phyloP scores from a whole-genome alignment of 768 basidiomycete genomes.

The Brasilioporus rufonigricans region DNA sequence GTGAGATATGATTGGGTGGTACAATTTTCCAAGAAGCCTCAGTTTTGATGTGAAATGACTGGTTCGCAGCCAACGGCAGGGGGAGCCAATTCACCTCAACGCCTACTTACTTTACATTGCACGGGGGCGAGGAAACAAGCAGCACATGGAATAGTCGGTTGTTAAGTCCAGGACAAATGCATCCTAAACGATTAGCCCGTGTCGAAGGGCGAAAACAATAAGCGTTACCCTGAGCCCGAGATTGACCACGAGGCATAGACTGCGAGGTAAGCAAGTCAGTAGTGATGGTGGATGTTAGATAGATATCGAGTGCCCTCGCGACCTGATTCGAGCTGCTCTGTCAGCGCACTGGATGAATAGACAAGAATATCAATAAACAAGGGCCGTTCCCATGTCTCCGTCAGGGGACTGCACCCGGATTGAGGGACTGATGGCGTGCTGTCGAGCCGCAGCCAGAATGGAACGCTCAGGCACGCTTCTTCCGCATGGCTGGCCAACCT shows the following conservation, averaged over 20 bases:
- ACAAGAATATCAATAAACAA: background rate
- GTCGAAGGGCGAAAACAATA: too few relatives aligned
- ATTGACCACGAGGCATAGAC: background rate
- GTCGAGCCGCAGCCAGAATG: background rate
- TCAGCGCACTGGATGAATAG: background rate
- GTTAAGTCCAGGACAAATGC: too few relatives aligned
- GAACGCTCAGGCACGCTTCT: constrained; percentile 3
- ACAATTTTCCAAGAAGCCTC: background rate
- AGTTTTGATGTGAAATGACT: background rate
- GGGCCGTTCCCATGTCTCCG: constrained; percentile 2
- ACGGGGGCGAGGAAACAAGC: background rate
- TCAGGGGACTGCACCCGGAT: too few relatives aligned
- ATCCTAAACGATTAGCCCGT: background rate
- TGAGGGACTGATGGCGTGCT: too few relatives aligned
- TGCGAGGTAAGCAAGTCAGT: too few relatives aligned
- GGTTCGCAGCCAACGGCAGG: background rate
- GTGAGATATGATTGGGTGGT: background rate
- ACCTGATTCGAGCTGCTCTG: constrained; percentile 7
- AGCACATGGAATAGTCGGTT: too few relatives aligned
- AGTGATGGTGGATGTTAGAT: too few relatives aligned
- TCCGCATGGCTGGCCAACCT: constrained; percentile 7
- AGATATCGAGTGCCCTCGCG: background rate
- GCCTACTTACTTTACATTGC: background rate
- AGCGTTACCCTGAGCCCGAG: constrained; percentile 5
- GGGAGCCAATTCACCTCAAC: background rate